These are phyloP conservation scores for Selaginella moellendorffii DNA, from an alignment of 75 land plant species.

Conservation along the genomic window DNA sequence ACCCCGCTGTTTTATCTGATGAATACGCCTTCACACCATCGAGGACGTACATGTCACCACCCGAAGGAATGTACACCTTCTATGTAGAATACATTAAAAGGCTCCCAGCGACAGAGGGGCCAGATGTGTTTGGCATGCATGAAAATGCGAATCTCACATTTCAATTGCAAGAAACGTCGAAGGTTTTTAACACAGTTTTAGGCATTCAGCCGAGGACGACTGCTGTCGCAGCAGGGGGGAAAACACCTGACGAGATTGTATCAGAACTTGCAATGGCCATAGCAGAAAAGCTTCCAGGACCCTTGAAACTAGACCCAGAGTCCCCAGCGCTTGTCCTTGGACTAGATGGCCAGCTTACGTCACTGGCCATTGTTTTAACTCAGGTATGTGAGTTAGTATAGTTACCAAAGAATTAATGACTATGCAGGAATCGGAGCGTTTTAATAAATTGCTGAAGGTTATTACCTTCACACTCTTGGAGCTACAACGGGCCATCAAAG, in stretches of 20 bases:
- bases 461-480: constrained; percentile 17
- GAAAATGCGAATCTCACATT: constrained; percentile 27
- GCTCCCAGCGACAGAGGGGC: constrained; percentile 20
- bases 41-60: constrained; percentile 15
- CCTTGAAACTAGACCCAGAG: background rate
- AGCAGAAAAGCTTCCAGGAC: constrained; percentile 6
- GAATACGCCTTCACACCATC: constrained; percentile 16
- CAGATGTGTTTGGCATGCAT: constrained; percentile 30
- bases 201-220: constrained; percentile 26
- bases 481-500: constrained; percentile 29
- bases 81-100: constrained; percentile 22
- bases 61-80: constrained; percentile 11
- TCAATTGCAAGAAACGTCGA: constrained; percentile 25
- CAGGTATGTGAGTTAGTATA: constrained; percentile 21
- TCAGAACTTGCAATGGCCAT: constrained; percentile 16
- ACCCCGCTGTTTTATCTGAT: constrained; percentile 17
- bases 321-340: constrained; percentile 6
- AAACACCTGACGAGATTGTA: constrained; percentile 22
- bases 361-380: constrained; percentile 18
- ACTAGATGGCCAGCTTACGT: constrained; percentile 21
- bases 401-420: no score
- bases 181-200: constrained; percentile 13
- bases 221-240: constrained; percentile 10
- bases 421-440: constrained; percentile 20
- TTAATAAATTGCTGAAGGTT: constrained; percentile 18